Base-by-base conservation (phyloP, 2,329 filamentous ascomycete species). In the Curvularia spicifera region DNA sequence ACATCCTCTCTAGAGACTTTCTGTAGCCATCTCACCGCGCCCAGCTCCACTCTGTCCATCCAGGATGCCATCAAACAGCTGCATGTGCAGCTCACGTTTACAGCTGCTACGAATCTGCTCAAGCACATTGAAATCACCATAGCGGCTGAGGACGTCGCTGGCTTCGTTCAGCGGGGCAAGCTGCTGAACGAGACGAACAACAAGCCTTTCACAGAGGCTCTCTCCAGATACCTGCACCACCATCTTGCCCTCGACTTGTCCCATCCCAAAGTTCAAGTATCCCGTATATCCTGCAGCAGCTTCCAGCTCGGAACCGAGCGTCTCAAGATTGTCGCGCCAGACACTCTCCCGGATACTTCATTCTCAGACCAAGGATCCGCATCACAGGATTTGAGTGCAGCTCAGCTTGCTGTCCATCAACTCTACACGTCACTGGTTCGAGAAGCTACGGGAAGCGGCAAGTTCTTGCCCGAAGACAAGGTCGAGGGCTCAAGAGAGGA, bases 21-120 rank as follows among this genome's bases (percentile, higher is more conserved):
- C 59, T 81, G 94, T 53, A 86, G 85, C 13, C 80, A 84, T 56
- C 78, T 93, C 13, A 79, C 83, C 3, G 61, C 71, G 28, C 45
- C 43, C 49, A 55, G 53, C 51, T 74, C 73, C 4, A 71, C 69
- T 2, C 70, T 74, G 51, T 57, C 69, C 5, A 72, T 76, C 12
- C 63, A 65, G 35, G 65, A 73, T 53, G 61, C 73, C 15, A 66
- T 78, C 42, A 66, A 70, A 9, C 69, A 73, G 51, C 61, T 78
- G n/a, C 70, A 73, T 22, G 53, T 78, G 15, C 75, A 77, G 50
- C 66, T 78, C 13, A 61, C 71, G 33, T 78, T 78, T 29, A 69
- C 71, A 2, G 65, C 54, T 12, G 63, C 61, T 5, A 71, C 72
- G 1, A 63, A 61, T 1, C 54, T 73, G 5, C 68, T 82, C 37